These are phyloP conservation scores for Vanderwaltozyma tropicalis DNA, from an alignment of 805 yeast species.

Conservation along the genomic window DNA sequence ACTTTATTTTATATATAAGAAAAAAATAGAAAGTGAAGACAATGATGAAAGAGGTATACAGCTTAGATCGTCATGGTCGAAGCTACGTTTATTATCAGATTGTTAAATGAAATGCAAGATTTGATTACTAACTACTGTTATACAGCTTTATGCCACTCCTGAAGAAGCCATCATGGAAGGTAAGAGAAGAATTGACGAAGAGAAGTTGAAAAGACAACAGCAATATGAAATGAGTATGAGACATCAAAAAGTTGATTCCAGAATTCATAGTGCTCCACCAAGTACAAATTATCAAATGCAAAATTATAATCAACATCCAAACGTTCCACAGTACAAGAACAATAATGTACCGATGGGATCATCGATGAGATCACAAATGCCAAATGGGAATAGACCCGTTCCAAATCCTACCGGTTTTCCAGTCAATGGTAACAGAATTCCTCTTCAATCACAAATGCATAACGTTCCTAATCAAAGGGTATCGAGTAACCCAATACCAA, in stretches of 20 bases:
- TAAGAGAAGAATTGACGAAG: conserved; percentile 19
- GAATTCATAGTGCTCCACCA: conserved; percentile 16
- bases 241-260: conserved; percentile 7
- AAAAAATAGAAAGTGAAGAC: too few species aligned
- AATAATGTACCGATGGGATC: background rate
- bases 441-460: conserved; percentile 5
- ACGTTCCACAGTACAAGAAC: background rate
- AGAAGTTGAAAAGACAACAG: conserved; percentile 15
- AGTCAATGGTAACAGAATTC: background rate
- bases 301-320: background rate
- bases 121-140: too few species aligned
- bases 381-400: background rate
- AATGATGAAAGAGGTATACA: too few species aligned
- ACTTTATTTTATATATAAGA: too few species aligned
- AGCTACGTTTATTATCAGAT: too few species aligned
- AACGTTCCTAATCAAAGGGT: background rate
- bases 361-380: background rate
- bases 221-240: conserved; percentile 6
- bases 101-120: too few species aligned
- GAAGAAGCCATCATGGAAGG: conserved; percentile 27
- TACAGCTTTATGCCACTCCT: conserved; percentile 27
- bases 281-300: background rate
- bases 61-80: too few species aligned
- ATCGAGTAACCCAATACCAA: conserved; percentile 4
- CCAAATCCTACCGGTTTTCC: background rate